Conservation (phyloP, 1,284 basidiomycete species). For the Cystobasidium pallidum region DNA sequence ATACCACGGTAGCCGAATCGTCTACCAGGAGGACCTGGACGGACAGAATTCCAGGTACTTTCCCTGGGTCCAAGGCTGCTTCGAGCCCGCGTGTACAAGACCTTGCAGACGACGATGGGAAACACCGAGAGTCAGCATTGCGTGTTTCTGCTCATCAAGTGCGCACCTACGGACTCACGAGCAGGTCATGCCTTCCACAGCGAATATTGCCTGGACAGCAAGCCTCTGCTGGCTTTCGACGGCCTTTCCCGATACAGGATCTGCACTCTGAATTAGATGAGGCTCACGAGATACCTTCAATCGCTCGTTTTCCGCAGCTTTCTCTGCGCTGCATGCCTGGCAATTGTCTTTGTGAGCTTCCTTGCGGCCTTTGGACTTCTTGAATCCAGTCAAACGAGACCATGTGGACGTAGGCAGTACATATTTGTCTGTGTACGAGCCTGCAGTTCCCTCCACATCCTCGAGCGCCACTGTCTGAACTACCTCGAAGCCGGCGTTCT, state of each 20-base stretch:
- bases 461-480: not conserved
- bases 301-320: slow-evolving; percentile 53
- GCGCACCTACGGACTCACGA: too few species aligned
- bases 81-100: slow-evolving; percentile 26
- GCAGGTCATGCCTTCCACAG: slow-evolving; percentile 69
- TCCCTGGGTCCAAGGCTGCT: slow-evolving; percentile 56
- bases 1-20: slow-evolving; percentile 62
- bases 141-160: too few species aligned
- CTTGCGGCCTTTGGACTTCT: slow-evolving; percentile 24
- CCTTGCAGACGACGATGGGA: not conserved
- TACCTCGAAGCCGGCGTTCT: slow-evolving; percentile 55
- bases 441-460: slow-evolving; percentile 14
- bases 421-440: slow-evolving; percentile 18
- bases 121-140: not conserved
- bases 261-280: too few species aligned
- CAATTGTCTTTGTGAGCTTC: slow-evolving; percentile 56
- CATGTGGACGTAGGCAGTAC: slow-evolving; percentile 18
- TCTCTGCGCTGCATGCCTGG: slow-evolving; percentile 54
- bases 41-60: slow-evolving; percentile 61
- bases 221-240: too few species aligned
- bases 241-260: too few species aligned
- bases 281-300: too few species aligned
- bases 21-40: slow-evolving; percentile 62
- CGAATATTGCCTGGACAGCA: too few species aligned
- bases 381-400: slow-evolving; percentile 46